Evolutionary conservation across 352 stramenopile genomes (phyloP), one percentile per base, ranked within the genome.

Genomic region (Globisporangium barbulae): DNA sequence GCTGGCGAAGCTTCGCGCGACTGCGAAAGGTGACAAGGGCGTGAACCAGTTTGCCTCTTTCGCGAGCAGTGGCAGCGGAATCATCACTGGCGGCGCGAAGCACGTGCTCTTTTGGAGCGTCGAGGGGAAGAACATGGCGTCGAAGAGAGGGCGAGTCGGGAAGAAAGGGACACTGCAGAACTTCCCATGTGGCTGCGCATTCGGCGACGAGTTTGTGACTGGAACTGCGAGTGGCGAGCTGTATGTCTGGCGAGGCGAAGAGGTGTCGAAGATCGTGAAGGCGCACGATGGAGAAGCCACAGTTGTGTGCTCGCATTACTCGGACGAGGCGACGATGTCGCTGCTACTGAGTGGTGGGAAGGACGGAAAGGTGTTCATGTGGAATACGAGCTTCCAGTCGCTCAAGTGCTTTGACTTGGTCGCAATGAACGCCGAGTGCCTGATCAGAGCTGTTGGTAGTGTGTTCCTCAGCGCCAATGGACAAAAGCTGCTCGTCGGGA

Each of bases 401-500:
- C 61, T 94, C 17, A 84, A 91, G 64, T 87, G 70, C 48, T 79
- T 90, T 33, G 79, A 90, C 50, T 22, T 93, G 22, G 67, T 54
- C 1, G 67, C 71, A 12, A 69, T 86, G 53, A 73, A 71, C 25
- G 28, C 69, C 4, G 64, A 68, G 17, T 81, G 65, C 41, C 70
- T 88, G 19, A 73, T 69, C 30, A 76, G 66, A 60, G 54, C 63
- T 9, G 72, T 90, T 15, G 74, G 74, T 42, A 90, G 75, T 56
- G 73, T 77, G 15, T 80, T 47, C 62, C 39, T 89, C 22, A 84
- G 64, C 47, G 61, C 28, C 28, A 85, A 73, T 22, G 69, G 72
- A 31, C 69, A 73, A 61, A 89, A 70, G 56, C 63, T 85, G 12
- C 69, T 98, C n/a, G 55, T 98, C 6, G 91, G 90, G 1, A 98